Evolutionary conservation across 768 basidiomycete species (phyloP).

Genomic region (Kwoniella sp.): DNA sequence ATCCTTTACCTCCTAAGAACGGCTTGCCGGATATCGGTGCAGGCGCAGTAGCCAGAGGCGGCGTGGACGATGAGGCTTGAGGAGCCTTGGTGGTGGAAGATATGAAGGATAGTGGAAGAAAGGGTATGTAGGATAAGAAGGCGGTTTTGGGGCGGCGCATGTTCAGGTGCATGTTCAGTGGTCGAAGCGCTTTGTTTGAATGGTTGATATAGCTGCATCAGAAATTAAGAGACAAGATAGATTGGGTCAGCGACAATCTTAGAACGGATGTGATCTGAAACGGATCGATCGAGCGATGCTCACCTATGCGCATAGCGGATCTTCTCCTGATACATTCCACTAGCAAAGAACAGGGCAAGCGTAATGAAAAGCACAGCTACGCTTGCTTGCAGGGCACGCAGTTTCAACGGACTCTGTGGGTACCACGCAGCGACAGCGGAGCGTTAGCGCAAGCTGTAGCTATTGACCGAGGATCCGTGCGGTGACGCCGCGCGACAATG

Average conservation of each 20-base stretch:
- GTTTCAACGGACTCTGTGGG: conserved; percentile 63
- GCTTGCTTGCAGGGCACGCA: conserved; percentile 64
- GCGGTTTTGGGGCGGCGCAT: conserved; percentile 67
- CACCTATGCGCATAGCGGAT: conserved; percentile 95
- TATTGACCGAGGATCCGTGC: too few relatives aligned
- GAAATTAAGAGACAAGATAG: neutral
- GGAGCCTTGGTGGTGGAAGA: conserved; percentile 15
- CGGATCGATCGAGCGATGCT: conserved; percentile 48
- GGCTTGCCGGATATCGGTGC: conserved; percentile 61
- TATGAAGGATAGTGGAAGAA: conserved; percentile 24
- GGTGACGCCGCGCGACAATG: neutral
- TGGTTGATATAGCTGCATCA: conserved; percentile 85
- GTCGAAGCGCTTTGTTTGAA: conserved; percentile 85
- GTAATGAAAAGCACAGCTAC: conserved; percentile 88
- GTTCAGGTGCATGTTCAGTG: conserved; percentile 96
- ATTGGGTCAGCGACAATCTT: too few relatives aligned
- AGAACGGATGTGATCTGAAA: too few relatives aligned
- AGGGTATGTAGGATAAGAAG: conserved; percentile 30
- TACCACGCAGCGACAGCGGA: neutral
- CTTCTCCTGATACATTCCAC: conserved; percentile 94
- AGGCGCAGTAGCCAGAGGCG: conserved; percentile 45
- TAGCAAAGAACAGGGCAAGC: conserved; percentile 90
- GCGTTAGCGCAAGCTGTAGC: too few relatives aligned
- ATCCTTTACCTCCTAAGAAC: conserved; percentile 4
- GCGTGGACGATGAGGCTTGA: conserved; percentile 2